phyloP scores from a whole-genome alignment of 2,329 filamentous ascomycete genomes.

The Colletotrichum trifolii region DNA sequence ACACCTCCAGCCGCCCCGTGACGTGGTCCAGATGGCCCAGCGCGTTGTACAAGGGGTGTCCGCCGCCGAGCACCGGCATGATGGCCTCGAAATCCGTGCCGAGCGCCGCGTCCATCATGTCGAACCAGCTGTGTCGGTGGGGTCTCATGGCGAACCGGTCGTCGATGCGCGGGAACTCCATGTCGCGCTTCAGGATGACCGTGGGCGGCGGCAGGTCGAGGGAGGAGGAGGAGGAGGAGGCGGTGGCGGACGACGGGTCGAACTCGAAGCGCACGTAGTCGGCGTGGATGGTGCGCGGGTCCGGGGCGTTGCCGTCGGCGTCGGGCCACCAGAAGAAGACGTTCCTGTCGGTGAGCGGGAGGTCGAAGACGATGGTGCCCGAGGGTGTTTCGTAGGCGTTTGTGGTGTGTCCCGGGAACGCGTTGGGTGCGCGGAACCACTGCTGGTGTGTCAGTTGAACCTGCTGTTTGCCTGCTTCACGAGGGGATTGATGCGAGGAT shows the following conservation, averaged over 20 bases:
- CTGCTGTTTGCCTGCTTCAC: too few relatives aligned
- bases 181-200: constrained; percentile 22
- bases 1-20: constrained; percentile 43
- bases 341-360: constrained; percentile 50
- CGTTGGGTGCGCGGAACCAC: constrained; percentile 51
- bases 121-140: constrained; percentile 30
- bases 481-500: too few relatives aligned
- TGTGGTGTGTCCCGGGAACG: constrained; percentile 49
- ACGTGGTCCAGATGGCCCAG: constrained; percentile 45
- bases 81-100: constrained; percentile 32
- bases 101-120: constrained; percentile 29
- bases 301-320: constrained; percentile 46
- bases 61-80: constrained; percentile 36
- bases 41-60: constrained; percentile 45
- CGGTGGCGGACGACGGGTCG: constrained; percentile 9
- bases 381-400: constrained; percentile 50
- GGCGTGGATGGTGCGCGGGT: constrained; percentile 42
- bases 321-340: constrained; percentile 57
- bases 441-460: constrained; percentile 10
- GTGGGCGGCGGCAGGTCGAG: constrained; percentile 24
- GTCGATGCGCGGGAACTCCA: constrained; percentile 33
- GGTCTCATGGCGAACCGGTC: constrained; percentile 10
- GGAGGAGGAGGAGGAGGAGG: neutral
- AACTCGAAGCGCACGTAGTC: constrained; percentile 36
- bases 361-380: constrained; percentile 47